A percentile compares a stretch with the other conserved stretches of the same genome.
phyloP scores from a whole-genome alignment of 352 stramenopile species.

The Phytopythium vexans region DNA sequence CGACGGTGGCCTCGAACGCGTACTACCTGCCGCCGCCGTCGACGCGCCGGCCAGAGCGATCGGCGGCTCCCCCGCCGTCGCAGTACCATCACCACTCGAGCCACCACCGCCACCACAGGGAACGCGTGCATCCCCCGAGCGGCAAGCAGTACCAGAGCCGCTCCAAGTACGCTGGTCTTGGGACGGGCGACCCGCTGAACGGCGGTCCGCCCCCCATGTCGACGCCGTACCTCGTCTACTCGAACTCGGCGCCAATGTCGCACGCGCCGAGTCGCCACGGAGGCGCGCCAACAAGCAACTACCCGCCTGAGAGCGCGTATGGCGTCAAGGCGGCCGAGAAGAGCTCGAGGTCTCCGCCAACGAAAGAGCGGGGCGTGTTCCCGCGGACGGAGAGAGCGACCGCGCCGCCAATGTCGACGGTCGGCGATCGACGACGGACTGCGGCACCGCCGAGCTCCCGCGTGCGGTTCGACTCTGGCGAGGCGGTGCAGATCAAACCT shows the following conservation, averaged over 20 bases:
- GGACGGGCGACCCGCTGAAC: slow-evolving; percentile 25
- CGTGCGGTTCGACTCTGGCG: slow-evolving; percentile 28
- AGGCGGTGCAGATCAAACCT: slow-evolving; percentile 10
- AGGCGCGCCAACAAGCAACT: not conserved
- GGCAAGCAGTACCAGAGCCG: slow-evolving; percentile 39
- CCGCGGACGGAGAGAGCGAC: not conserved
- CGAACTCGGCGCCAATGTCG: slow-evolving; percentile 16
- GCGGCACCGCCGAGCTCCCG: slow-evolving; percentile 26
- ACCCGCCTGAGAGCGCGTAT: not conserved
- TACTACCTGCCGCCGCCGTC: slow-evolving; percentile 14
- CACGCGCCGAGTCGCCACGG: slow-evolving; percentile 2
- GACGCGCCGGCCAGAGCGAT: slow-evolving; percentile 3
- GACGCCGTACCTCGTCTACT: slow-evolving; percentile 44
- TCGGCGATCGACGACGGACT: slow-evolving; percentile 5
- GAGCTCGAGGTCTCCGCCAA: slow-evolving; percentile 2
- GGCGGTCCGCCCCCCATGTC: slow-evolving; percentile 35
- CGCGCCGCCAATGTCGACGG: not conserved
- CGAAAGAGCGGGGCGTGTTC: not conserved
- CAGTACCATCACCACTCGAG: slow-evolving; percentile 10
- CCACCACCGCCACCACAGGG: slow-evolving; percentile 14
- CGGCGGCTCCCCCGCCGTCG: slow-evolving; percentile 11
- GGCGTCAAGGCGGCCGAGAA: not conserved
- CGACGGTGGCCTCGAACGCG: slow-evolving; percentile 20
- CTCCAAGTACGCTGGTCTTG: slow-evolving; percentile 27
- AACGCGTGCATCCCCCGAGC: slow-evolving; percentile 10